Conservation (phyloP, 257 asterid genomes). For the Solanum ossicruentum region DNA sequence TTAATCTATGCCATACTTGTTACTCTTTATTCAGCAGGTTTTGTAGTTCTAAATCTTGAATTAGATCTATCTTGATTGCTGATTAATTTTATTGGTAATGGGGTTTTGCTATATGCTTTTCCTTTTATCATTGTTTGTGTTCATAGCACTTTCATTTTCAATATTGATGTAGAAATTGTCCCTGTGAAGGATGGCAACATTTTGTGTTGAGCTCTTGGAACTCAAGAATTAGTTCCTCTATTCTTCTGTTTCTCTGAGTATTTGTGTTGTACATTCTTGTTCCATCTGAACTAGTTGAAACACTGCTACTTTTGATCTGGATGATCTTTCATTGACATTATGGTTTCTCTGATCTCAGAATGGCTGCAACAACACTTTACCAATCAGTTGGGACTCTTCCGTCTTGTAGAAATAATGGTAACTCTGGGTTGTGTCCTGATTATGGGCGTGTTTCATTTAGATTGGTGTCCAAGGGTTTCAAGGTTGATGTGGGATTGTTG, state of each 20-base stretch:
- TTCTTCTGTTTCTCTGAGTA: background rate
- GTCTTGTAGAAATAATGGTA: slow-evolving; percentile 21
- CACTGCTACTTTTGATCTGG: background rate
- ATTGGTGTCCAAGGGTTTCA: slow-evolving; percentile 41
- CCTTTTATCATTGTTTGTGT: background rate
- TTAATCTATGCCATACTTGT: background rate
- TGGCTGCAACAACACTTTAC: slow-evolving; percentile 53
- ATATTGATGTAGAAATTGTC: background rate
- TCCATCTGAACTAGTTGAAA: background rate
- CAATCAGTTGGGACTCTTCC: slow-evolving; percentile 50
- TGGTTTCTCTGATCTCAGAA: slow-evolving; percentile 21
- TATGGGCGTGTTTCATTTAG: slow-evolving; percentile 35
- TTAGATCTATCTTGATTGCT: background rate
- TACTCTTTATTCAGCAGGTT: background rate
- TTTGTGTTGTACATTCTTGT: background rate
- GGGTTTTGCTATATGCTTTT: background rate
- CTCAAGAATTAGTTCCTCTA: background rate
- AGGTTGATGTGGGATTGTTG: slow-evolving; percentile 25
- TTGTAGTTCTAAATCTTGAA: background rate
- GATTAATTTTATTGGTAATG: background rate
- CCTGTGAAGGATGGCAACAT: background rate
- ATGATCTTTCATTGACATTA: background rate
- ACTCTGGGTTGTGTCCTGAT: slow-evolving; percentile 33
- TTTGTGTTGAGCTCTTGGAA: background rate
- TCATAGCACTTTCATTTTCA: background rate